Percentiles rank a stretch among this genome's conserved stretches.
Conservation (phyloP, 495 filamentous ascomycete species). For the Parathielavia hyrcaniae region DNA sequence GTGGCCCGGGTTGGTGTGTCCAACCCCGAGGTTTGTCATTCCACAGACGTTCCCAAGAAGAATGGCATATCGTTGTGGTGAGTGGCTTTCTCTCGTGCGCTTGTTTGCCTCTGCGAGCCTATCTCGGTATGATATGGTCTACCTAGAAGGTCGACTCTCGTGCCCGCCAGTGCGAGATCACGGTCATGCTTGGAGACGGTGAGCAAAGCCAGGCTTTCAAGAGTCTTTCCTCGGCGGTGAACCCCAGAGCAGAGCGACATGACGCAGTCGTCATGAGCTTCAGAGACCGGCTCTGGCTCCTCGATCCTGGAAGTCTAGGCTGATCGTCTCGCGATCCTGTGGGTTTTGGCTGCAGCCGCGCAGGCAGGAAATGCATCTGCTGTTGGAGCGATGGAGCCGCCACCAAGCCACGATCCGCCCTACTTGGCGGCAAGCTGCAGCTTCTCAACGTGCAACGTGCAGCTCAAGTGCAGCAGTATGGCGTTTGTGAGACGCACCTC, state of each 20-base stretch:
- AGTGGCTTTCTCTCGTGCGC: not conserved
- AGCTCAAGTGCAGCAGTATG: not conserved
- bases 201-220: not conserved
- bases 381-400: not conserved
- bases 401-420: not conserved
- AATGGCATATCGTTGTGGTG: not conserved
- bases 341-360: slow-evolving; percentile 7
- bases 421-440: slow-evolving; percentile 11
- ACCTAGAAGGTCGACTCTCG: not conserved
- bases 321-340: slow-evolving; percentile 6
- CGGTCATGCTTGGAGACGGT: not conserved
- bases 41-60: not conserved
- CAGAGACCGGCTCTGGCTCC: slow-evolving; percentile 5
- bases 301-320: slow-evolving; percentile 19
- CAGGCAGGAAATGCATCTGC: slow-evolving; percentile 1
- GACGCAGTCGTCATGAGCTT: not conserved
- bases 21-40: not conserved
- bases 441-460: slow-evolving; percentile 10
- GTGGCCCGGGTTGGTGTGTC: not conserved
- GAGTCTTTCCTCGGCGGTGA: not conserved
- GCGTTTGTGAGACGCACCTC: not conserved
- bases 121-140: not conserved
- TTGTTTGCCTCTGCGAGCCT: not conserved
- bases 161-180: not conserved
- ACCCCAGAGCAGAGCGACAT: not conserved